phyloP scores from a whole-genome alignment of 75 land plant genomes.

The Sequoiadendron giganteum region DNA sequence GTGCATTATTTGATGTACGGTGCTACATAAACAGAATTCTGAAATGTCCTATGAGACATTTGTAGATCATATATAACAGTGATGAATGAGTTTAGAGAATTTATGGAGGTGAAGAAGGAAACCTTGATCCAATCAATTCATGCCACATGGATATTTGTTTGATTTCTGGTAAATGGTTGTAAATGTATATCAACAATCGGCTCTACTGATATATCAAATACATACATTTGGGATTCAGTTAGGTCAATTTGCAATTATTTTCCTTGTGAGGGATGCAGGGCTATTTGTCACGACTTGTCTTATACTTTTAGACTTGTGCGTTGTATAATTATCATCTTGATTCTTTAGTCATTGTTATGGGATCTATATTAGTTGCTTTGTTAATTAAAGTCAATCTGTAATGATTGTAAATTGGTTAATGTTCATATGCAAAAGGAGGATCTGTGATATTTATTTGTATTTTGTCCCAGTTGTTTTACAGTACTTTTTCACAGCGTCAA shows the following conservation, averaged over 20 bases:
- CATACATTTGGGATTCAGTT: neutral
- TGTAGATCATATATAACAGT: neutral
- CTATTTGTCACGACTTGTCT: neutral
- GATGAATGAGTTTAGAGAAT: neutral
- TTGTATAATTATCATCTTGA: neutral
- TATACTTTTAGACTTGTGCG: neutral
- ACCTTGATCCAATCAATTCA: neutral
- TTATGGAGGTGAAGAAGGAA: neutral
- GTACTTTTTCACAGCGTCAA: neutral
- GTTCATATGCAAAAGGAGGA: neutral
- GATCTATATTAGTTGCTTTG: neutral
- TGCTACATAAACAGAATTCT: neutral
- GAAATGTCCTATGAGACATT: neutral
- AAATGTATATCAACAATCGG: neutral
- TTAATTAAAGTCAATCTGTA: neutral
- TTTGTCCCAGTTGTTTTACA: neutral
- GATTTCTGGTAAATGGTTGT: neutral
- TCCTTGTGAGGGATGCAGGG: neutral
- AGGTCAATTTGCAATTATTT: neutral
- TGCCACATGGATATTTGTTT: neutral
- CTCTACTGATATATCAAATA: neutral
- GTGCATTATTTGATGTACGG: conserved; percentile 33
- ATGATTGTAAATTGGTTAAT: neutral
- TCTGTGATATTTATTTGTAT: neutral
- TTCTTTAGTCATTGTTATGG: neutral